phyloP scores from a whole-genome alignment of 2,329 filamentous ascomycete genomes.

The Colletotrichum brevisporum region DNA sequence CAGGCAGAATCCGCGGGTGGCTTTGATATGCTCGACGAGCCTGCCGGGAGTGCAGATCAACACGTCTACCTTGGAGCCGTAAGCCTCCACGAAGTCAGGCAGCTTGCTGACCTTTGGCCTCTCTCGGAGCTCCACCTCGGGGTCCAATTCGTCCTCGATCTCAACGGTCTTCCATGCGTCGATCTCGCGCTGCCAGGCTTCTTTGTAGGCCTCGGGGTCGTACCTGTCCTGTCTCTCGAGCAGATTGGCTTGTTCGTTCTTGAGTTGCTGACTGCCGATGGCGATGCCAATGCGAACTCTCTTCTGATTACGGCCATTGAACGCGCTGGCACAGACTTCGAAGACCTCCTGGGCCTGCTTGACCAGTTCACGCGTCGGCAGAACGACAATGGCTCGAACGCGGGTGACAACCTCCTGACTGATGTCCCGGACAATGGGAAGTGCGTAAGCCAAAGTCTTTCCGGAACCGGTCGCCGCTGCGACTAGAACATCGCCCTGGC shows the following conservation, averaged over 20 bases:
- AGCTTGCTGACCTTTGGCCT: slow-evolving; percentile 50
- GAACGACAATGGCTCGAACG: slow-evolving; percentile 84
- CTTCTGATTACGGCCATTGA: slow-evolving; percentile 69
- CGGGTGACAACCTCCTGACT: slow-evolving; percentile 74
- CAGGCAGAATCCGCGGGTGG: slow-evolving; percentile 85
- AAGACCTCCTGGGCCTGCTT: slow-evolving; percentile 86
- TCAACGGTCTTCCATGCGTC: slow-evolving; percentile 61
- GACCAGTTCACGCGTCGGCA: slow-evolving; percentile 92
- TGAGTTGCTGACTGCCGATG: slow-evolving; percentile 84
- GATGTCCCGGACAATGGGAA: slow-evolving; percentile 86
- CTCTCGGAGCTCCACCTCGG: slow-evolving; percentile 48
- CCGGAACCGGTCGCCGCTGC: slow-evolving; percentile 96
- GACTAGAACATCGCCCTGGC: slow-evolving; percentile 85
- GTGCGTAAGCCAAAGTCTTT: slow-evolving; percentile 91
- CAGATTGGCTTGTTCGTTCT: slow-evolving; percentile 69
- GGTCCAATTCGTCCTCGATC: slow-evolving; percentile 53
- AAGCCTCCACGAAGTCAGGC: slow-evolving; percentile 74
- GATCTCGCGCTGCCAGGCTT: slow-evolving; percentile 56
- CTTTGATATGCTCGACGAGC: slow-evolving; percentile 89
- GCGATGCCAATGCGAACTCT: slow-evolving; percentile 85
- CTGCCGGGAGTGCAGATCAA: slow-evolving; percentile 93
- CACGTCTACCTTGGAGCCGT: slow-evolving; percentile 83
- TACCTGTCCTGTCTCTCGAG: slow-evolving; percentile 68
- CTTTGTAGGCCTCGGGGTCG: slow-evolving; percentile 72
- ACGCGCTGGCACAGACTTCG: slow-evolving; percentile 78